Conservation (phyloP, 768 basidiomycete species). For the Leccinum ochraceum region DNA sequence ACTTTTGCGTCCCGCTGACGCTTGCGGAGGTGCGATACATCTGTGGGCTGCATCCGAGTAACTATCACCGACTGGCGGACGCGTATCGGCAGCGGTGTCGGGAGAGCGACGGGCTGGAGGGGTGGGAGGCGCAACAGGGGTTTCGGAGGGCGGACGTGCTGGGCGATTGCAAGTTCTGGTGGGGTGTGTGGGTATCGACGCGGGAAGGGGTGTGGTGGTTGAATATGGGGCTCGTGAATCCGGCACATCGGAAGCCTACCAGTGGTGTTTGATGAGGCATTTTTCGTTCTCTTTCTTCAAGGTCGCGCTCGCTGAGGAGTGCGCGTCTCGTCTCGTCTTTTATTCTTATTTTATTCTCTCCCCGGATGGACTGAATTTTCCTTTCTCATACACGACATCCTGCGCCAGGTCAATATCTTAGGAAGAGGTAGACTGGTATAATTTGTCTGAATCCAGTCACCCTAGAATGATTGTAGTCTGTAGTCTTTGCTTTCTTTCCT, state of each 20-base stretch:
- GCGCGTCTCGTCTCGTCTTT: neutral
- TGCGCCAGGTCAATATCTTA: neutral
- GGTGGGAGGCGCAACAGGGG: slow-evolving; percentile 32
- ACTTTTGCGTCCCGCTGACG: slow-evolving; percentile 48
- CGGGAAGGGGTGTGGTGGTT: slow-evolving; percentile 44
- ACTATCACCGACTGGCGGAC: slow-evolving; percentile 12
- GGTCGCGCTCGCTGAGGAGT: neutral
- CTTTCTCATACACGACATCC: neutral
- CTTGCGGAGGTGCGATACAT: slow-evolving; percentile 29
- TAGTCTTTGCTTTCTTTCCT: neutral
- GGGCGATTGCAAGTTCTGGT: slow-evolving; percentile 46
- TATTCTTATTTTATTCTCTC: neutral
- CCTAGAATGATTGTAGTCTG: neutral
- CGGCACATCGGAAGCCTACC: slow-evolving; percentile 10
- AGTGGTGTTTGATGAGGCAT: neutral
- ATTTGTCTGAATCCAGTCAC: neutral
- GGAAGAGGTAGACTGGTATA: neutral
- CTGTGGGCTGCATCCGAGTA: slow-evolving; percentile 16
- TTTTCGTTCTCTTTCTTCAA: neutral
- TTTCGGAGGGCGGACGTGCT: slow-evolving; percentile 51
- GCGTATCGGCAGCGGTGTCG: slow-evolving; percentile 39
- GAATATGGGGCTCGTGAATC: slow-evolving; percentile 43
- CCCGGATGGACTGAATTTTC: neutral
- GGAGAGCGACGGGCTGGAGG: slow-evolving; percentile 41
- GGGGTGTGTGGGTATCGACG: slow-evolving; percentile 39